Conservation (phyloP, 2,329 filamentous ascomycete species). For the Amphichorda felina region DNA sequence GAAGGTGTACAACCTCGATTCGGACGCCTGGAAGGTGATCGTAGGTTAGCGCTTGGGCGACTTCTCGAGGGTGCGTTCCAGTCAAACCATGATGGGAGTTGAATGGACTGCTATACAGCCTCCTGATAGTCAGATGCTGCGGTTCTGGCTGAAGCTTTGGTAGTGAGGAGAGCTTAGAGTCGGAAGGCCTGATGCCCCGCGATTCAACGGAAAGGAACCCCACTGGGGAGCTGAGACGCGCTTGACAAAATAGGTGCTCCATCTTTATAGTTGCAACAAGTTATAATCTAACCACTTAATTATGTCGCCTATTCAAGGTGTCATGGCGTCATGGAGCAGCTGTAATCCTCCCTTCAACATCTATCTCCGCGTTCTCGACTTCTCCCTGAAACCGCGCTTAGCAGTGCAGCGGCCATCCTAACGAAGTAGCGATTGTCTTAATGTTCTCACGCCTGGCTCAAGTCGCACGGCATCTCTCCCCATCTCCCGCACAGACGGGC, state of each 20-base stretch:
- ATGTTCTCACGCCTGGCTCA: conserved; percentile 75
- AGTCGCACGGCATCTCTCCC: conserved; percentile 55
- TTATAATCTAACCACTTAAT: not conserved
- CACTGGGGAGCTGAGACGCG: too few relatives aligned
- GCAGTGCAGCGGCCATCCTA: too few relatives aligned
- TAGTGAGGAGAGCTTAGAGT: too few relatives aligned
- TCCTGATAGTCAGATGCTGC: not conserved
- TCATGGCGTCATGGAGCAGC: not conserved
- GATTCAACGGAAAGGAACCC: too few relatives aligned
- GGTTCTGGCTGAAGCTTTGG: not conserved
- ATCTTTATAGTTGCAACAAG: too few relatives aligned
- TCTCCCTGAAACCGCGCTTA: too few relatives aligned
- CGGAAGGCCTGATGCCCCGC: not conserved
- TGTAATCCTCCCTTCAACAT: not conserved
- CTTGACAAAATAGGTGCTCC: too few relatives aligned
- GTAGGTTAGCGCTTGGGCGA: too few relatives aligned
- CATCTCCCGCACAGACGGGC: conserved; percentile 10
- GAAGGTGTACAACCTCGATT: conserved; percentile 86
- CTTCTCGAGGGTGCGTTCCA: too few relatives aligned
- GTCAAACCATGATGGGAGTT: not conserved
- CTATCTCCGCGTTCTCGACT: too few relatives aligned
- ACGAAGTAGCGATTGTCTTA: not conserved
- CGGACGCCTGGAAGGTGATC: conserved; percentile 38
- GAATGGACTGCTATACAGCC: not conserved
- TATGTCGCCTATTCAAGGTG: not conserved